Base-by-base conservation (phyloP, 2,329 filamentous ascomycete species). In the Microdochium nivale region DNA sequence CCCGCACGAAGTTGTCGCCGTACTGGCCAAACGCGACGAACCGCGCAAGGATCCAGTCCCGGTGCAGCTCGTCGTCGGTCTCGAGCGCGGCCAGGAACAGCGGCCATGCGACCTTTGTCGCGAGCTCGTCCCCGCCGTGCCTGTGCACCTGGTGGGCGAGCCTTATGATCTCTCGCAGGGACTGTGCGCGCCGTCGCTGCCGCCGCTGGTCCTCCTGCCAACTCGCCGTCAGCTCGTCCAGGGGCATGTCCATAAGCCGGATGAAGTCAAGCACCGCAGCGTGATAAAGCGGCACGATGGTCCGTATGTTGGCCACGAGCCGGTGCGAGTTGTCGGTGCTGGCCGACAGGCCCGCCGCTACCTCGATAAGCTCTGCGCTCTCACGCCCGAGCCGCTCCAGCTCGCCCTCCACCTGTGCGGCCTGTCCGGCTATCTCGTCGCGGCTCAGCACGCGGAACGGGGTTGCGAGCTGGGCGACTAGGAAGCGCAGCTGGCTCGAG, bases 41-140 rank as follows among this genome's bases (percentile, higher is more conserved):
- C 14, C 40, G 40, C 21, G 16, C 14, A 13, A 44, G 40, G n/a
- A 44, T 44, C 40, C 40, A 44, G 14, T 44, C 40, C 19, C 40
- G 16, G 19, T 44, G 40, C 19, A 19, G 40, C 16, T 21, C 14
- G 9, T 21, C 14, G n/a, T 23, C 14, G n/a, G n/a, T 69, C 53
- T 69, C 65, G 7, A 70, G 54, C 8, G 62, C 65, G 4, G 61
- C 67, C 21, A 67, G 59, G 51, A 69, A 67, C 7, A 70, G 54
- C 7, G 66, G 64, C 62, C 65, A 68, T 0, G 65, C 63, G n/a
- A 68, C 57, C 32, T 64, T 59, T 4, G 62, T 52, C 48, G 67
- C 60, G 7, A 62, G 59, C n/a, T 63, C 58, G 7, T 65, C 58
- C 5, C 67, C 65, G 2, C 59, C 59, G 48, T 69, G 61, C 35